Conservation (phyloP, 1,139 yeast species). For the Suhomyces atakaporum region DNA sequence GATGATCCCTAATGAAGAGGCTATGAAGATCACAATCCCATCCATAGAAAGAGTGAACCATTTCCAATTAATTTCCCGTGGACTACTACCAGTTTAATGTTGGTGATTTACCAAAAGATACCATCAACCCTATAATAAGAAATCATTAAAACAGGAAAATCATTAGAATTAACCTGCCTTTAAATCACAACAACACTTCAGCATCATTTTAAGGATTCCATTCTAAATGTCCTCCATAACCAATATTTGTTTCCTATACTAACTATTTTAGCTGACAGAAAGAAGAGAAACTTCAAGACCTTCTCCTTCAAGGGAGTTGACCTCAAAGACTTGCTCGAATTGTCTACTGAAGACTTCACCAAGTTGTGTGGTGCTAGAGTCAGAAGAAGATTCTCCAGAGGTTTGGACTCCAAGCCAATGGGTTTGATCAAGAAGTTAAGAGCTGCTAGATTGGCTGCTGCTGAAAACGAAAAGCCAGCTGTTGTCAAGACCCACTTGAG, state of each 20-base stretch:
- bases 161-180: no score
- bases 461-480: conserved; percentile 96
- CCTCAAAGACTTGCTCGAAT: conserved; percentile 89
- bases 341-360: conserved; percentile 96
- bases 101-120: no score
- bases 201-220: no score
- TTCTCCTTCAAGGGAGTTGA: conserved; percentile 99
- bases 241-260: conserved; percentile 24
- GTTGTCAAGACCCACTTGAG: conserved; percentile 99
- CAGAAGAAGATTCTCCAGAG: conserved; percentile 99
- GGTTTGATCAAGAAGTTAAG: conserved; percentile 97
- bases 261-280: conserved; percentile 58
- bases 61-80: no score
- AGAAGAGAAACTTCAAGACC: conserved; percentile 93
- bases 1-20: no score
- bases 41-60: no score
- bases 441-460: conserved; percentile 93
- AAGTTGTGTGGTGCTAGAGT: conserved; percentile 97
- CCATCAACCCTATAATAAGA: no score
- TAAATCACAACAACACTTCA: no score
- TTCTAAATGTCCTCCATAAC: no score
- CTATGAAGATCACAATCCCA: no score
- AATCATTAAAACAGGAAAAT: no score
- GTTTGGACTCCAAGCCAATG: conserved; percentile 94
- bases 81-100: no score